A percentile compares a stretch with the other conserved stretches of the same genome.
Evolutionary conservation across 202 grass and related monocot species (phyloP).

Genomic region (Thinopyrum obtusiflorum): DNA sequence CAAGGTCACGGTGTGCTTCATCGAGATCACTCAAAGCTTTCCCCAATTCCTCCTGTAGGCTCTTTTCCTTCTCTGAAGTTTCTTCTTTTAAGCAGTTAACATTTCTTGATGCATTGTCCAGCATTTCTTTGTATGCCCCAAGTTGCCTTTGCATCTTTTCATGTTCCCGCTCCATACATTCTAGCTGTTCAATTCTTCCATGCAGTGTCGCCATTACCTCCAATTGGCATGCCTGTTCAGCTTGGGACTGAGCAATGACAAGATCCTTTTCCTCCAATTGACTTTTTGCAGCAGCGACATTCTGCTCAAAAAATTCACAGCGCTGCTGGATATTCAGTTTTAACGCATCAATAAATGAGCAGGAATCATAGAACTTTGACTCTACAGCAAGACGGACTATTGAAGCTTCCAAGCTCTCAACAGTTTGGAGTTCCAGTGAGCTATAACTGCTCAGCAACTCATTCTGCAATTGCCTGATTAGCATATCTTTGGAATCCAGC

Average conservation of each 20-base stretch:
- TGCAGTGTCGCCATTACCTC: slow-evolving; percentile 33
- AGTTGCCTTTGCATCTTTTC: slow-evolving; percentile 46
- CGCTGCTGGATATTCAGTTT: slow-evolving; percentile 41
- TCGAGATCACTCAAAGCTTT: slow-evolving; percentile 43
- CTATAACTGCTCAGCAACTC: slow-evolving; percentile 46
- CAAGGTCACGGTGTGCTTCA: slow-evolving; percentile 49
- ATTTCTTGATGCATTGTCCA: slow-evolving; percentile 39
- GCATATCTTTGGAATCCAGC: slow-evolving; percentile 45
- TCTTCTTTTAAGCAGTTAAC: slow-evolving; percentile 48
- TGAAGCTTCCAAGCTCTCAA: slow-evolving; percentile 44
- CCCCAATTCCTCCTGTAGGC: slow-evolving; percentile 38
- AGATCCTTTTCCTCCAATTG: slow-evolving; percentile 49
- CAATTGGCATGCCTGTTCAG: slow-evolving; percentile 22
- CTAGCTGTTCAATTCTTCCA: slow-evolving; percentile 42
- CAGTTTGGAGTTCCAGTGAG: slow-evolving; percentile 43
- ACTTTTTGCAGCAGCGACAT: slow-evolving; percentile 22
- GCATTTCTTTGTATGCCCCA: slow-evolving; percentile 51
- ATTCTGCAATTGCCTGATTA: slow-evolving; percentile 46
- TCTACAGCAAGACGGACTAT: slow-evolving; percentile 31
- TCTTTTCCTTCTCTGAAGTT: slow-evolving; percentile 47
- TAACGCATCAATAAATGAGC: slow-evolving; percentile 34
- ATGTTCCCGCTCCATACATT: slow-evolving; percentile 41
- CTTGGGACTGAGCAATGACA: slow-evolving; percentile 40
- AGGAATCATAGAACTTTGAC: slow-evolving; percentile 44
- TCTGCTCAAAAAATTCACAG: slow-evolving; percentile 35